Percentiles rank a stretch among this genome's conserved stretches.
Conservation (phyloP, 768 basidiomycete genomes). For the Leccinum subtestaceum region DNA sequence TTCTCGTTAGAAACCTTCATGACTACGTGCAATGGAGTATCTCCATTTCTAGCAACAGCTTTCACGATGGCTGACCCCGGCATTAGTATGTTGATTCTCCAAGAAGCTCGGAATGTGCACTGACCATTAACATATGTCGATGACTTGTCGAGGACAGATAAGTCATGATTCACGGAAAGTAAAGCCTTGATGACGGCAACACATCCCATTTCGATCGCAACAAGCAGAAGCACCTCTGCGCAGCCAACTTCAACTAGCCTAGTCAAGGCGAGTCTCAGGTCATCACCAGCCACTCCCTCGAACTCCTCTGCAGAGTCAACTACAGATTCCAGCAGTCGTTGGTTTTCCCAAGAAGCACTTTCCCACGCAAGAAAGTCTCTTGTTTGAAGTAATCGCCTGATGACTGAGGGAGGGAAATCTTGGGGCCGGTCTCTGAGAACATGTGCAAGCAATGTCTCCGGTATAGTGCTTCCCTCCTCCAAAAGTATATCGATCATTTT, state of each 20-base stretch:
- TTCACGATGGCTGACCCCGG: too few species aligned
- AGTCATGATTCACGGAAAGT: neutral
- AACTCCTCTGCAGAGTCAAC: too few species aligned
- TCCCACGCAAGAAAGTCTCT: too few species aligned
- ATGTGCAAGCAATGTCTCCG: neutral
- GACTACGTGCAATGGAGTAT: neutral
- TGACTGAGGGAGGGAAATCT: neutral
- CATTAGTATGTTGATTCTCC: too few species aligned
- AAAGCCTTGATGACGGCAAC: neutral
- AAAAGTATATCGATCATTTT: neutral
- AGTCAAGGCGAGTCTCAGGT: neutral
- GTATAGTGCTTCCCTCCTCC: neutral
- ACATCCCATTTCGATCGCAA: slow-evolving; percentile 9
- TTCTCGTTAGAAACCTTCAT: neutral
- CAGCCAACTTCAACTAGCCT: neutral
- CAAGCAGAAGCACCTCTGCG: slow-evolving; percentile 1
- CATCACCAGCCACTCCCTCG: neutral
- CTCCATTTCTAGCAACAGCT: neutral
- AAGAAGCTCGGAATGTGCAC: neutral
- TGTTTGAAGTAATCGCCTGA: too few species aligned
- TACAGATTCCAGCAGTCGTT: too few species aligned
- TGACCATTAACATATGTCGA: neutral
- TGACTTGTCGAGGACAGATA: neutral
- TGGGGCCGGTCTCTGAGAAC: neutral
- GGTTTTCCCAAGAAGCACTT: too few species aligned